Base-by-base conservation (phyloP, 441 rosid species). In the Croton laevigatus region DNA sequence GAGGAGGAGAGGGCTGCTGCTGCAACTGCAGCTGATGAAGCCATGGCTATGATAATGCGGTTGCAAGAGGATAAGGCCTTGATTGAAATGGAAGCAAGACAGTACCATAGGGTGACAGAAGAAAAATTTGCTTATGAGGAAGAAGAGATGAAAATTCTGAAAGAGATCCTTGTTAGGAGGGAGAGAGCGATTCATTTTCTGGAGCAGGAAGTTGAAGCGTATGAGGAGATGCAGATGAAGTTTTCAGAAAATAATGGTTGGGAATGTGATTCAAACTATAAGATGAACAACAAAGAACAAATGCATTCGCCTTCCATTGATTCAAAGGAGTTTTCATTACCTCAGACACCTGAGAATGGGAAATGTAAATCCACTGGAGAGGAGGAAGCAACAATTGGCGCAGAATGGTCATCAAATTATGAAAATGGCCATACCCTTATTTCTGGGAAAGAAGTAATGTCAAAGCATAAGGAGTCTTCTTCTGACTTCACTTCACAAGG, bases 1-100 rank as follows among this genome's bases (percentile, higher is more conserved):
- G 97, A 91, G 88, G 85, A 88, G 68, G 97, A 91, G 86, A 89
- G 98, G 80, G 82, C 79, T 59, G 95, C 97, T 70, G 92, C 97
- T 38, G 92, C 97, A 27, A 79, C 82, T 57, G 97, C 97, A 34
- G 93, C 92, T 1, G 92, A 87, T 17, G 97, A 93, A 79, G 92
- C 92, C 68, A 82, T 91, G 86, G 81, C 89, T 61, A 89, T 91
- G 98, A 93, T 88, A 74, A 38, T 83, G 44, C 82, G 91, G 40
- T 75, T 89, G 71, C 97, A 91, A 81, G 90, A 84, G 69, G 85
- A 84, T 63, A 85, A 80, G 80, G 83, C 87, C 55, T 71, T 74
- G 0, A 63, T 86, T 65, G 88, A 80, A 77, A 93, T 90, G 95
- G 91, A 91, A 80, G 86, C 89, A 37, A 84, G 80, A 85, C 97